Base-by-base conservation (phyloP, 139 green algal genomes). In the Chlamydomonas asymmetrica region DNA sequence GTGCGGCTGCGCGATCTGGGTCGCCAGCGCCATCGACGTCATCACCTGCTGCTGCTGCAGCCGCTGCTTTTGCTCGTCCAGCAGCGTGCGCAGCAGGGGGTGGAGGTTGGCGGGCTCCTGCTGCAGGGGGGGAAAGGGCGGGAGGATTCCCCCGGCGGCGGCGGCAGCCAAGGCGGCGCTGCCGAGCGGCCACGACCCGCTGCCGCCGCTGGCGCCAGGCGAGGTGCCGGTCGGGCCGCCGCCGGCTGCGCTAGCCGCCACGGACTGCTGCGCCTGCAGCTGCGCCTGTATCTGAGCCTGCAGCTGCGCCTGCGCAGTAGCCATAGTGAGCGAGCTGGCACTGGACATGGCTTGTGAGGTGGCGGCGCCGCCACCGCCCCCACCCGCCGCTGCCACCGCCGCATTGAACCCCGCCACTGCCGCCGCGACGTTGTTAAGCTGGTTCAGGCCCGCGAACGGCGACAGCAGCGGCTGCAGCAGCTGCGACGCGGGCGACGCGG, bases 71-170 rank as follows among this genome's bases (percentile, higher is more conserved):
- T 65, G 69, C 48, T 63, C 48, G 9, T 31, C 45, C 20, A 76
- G 22, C 40, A 76, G 25, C 32, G 45, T 6, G 5, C 40, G 39
- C 35, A 76, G 40, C n/a, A 76, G 22, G 31, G 70, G 70, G 32
- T 76, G 70, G 5, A 76, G 40, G 8, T 29, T 45, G 0, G 60
- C 70, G 2, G 70, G 57, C 29, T 68, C 63, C 4, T 60, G 54
- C 10, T 37, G 32, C 9, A 18, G 0, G 57, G 40, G 8, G n/a
- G 56, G 18, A 76, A 57, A 0, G 57, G 8, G 2, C 40, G 56
- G 40, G 57, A 52, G n/a, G n/a, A n/a, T n/a, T n/a, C n/a, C n/a
- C 31, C 56, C 70, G 52, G 67, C 35, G 57, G 70, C 40, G 70
- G 56, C 29, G 56, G 56, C 29, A 37, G 40, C 5, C 29, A 18